Base-by-base conservation (phyloP, 192 early-diverging fungal genomes). In the Coemansia sp. region DNA sequence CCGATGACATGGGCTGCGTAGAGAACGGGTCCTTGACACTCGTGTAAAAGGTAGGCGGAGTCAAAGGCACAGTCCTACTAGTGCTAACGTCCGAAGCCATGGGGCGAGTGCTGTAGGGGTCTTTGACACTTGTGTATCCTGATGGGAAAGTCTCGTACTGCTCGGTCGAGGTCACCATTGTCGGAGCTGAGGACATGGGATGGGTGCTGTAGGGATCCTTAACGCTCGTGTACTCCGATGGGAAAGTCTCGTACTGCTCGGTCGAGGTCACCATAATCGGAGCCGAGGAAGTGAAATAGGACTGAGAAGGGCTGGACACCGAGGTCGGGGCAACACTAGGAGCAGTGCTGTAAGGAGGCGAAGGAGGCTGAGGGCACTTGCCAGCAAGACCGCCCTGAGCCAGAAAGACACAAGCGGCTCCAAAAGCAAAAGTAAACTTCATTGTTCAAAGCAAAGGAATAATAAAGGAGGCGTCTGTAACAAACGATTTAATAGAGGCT, bases 391-490 rank as follows among this genome's bases (percentile, higher is more conserved):
- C 59, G 45, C 46, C 60, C 33, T 69, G 66, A 20, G 33, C 68
- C 31, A 79, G n/a, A 20, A 51, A 16, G 24, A 55, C 61, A 10
- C 66, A 23, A 23, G 63, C 26, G 5, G 57, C 20, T 0, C 55
- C 39, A 39, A 73, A 34, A 26, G 46, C 24, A 59, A 63, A n/a
- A 11, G 38, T 11, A 20, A 74, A 28, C 57, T 73, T 79, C 71
- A 79, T 79, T 63, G 60, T 71, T 31, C 37, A 48, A 8, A 34
- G 24, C 42, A 24, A 61, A 42, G 28, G 20, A 33, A 55, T 31
- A 66, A 58, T 9, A 5, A 48, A 28, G 26, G 10, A 16, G 21
- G 2, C 3, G 48, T 26, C 23, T 55, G 16, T 50, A 51, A 7
- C 6, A 1, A 31, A 48, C 7, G 21, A 31, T 51, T 55, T 5